A percentile compares a stretch with the other conserved stretches of the same genome.
Conservation (phyloP, 148 eudicot genomes). For the Arctostaphylos glauca region DNA sequence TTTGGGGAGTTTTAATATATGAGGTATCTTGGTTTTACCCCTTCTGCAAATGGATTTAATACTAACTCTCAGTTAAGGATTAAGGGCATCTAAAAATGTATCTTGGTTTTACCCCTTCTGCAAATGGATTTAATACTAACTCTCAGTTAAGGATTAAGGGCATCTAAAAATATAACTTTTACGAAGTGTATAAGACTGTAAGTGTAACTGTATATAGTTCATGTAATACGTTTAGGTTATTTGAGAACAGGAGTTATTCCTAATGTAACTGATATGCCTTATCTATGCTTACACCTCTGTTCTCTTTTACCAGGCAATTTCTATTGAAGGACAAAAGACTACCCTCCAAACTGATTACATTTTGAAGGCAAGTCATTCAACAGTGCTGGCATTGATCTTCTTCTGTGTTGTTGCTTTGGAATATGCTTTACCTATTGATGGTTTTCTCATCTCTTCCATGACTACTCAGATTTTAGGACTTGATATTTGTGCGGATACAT, state of each 20-base stretch:
- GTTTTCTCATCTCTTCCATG: slow-evolving; percentile 8
- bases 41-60: no score
- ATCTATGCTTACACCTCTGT: background rate
- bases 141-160: background rate
- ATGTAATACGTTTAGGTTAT: no score
- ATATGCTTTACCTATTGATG: background rate
- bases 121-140: background rate
- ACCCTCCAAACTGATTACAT: slow-evolving; percentile 79
- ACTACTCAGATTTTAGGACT: slow-evolving; percentile 73
- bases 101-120: background rate
- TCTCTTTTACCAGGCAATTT: slow-evolving; percentile 54
- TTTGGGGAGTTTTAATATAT: no score
- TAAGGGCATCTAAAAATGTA: background rate
- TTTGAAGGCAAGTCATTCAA: slow-evolving; percentile 49
- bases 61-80: background rate
- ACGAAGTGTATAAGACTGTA: background rate
- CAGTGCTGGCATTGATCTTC: background rate
- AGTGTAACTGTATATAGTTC: background rate
- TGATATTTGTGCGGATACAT: slow-evolving; percentile 67
- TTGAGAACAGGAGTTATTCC: no score
- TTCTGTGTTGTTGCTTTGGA: slow-evolving; percentile 5
- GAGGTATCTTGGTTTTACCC: no score
- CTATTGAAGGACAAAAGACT: slow-evolving; percentile 65
- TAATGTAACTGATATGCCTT: background rate
- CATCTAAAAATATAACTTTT: background rate